These are phyloP conservation scores for Xylaria castorea DNA, from an alignment of 495 filamentous ascomycete species.

Conservation along the genomic window DNA sequence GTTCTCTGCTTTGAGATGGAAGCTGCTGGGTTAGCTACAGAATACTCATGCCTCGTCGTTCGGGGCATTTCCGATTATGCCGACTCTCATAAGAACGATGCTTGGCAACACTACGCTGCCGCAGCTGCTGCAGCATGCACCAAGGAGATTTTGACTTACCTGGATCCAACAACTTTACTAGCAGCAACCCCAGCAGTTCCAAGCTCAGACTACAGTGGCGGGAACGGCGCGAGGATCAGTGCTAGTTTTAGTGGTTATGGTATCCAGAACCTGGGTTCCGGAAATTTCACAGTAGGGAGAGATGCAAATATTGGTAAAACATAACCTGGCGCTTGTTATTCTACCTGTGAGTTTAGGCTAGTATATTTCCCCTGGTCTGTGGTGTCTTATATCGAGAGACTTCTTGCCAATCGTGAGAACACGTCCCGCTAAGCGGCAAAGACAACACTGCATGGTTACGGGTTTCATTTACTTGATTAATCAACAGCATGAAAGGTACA, in stretches of 20 bases:
- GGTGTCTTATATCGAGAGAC: no score
- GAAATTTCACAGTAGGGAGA: background rate
- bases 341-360: no score
- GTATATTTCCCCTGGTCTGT: no score
- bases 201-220: background rate
- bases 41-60: slow-evolving; percentile 40
- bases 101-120: slow-evolving; percentile 34
- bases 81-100: slow-evolving; percentile 45
- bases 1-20: slow-evolving; percentile 9
- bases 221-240: background rate
- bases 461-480: no score
- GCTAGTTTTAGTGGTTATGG: slow-evolving; percentile 2
- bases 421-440: no score
- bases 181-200: background rate
- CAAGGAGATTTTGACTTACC: slow-evolving; percentile 9
- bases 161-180: background rate
- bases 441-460: no score
- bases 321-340: background rate
- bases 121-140: slow-evolving; percentile 33
- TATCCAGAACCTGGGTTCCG: background rate
- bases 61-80: slow-evolving; percentile 49
- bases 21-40: background rate
- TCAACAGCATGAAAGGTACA: no score
- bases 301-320: background rate
- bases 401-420: no score